phyloP scores from a whole-genome alignment of 495 filamentous ascomycete species.

The Lepraria neglecta region DNA sequence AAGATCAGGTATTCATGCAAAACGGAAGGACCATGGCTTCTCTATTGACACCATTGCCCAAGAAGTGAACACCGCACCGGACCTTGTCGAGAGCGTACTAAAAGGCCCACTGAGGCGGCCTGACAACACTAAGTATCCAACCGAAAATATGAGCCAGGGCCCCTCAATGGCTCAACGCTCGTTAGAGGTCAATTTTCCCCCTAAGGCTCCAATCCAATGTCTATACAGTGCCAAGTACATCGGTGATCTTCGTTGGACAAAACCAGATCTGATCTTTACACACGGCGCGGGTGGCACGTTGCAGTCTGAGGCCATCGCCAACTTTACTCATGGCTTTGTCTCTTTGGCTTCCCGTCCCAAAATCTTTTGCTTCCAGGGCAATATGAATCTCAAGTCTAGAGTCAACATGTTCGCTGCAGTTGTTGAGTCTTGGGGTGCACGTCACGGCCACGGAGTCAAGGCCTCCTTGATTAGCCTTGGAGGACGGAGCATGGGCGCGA shows the following conservation, averaged over 20 bases:
- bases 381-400: constrained; percentile 34
- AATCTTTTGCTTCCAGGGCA: constrained; percentile 36
- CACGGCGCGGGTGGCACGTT: constrained; percentile 39
- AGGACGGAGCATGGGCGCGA: constrained; percentile 38
- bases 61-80: too few species aligned
- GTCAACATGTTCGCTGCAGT: constrained; percentile 31
- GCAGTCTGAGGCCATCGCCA: constrained; percentile 28
- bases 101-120: too few species aligned
- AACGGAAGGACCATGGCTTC: not conserved
- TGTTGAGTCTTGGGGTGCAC: constrained; percentile 8
- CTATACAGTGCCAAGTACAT: constrained; percentile 4
- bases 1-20: not conserved
- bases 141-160: not conserved
- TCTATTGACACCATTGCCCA: too few species aligned
- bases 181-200: not conserved
- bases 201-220: constrained; percentile 18
- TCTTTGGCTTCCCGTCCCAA: not conserved
- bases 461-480: constrained; percentile 24
- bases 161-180: not conserved
- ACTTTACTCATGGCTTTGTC: constrained; percentile 34
- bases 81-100: not conserved
- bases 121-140: not conserved
- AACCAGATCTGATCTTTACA: constrained; percentile 34
- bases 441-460: too few species aligned
- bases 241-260: not conserved